Percentiles rank a stretch among this genome's conserved stretches.
These are phyloP conservation scores for Rhizomucor miehei DNA, from an alignment of 371 early-diverging fungal species.

Conservation along the genomic window DNA sequence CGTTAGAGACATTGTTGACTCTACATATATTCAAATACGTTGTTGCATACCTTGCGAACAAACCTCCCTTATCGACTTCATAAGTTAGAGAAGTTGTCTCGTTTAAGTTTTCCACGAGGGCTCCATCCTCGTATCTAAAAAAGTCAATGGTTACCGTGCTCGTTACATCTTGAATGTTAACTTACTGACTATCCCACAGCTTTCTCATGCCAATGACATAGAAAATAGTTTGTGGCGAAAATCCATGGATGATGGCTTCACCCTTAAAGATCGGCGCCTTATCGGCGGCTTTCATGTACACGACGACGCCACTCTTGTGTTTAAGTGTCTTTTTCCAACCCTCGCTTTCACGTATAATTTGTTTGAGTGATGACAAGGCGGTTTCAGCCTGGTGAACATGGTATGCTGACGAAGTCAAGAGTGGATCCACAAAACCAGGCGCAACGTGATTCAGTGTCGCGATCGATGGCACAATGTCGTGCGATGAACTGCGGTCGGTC, in stretches of 20 bases:
- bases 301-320: constrained; percentile 62
- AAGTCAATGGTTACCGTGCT: constrained; percentile 48
- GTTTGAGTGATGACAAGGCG: constrained; percentile 32
- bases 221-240: constrained; percentile 64
- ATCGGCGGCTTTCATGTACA: constrained; percentile 50
- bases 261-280: constrained; percentile 64
- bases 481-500: too few relatives aligned
- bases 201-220: constrained; percentile 66
- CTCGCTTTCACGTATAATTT: constrained; percentile 18
- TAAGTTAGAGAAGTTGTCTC: constrained; percentile 41
- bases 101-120: constrained; percentile 53
- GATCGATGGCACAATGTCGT: constrained; percentile 5
- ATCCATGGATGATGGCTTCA: constrained; percentile 61
- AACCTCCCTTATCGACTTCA: constrained; percentile 45
- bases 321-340: constrained; percentile 70
- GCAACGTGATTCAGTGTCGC: constrained; percentile 9
- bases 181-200: constrained; percentile 61
- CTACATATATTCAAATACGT: background rate
- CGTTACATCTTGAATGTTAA: constrained; percentile 22
- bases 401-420: constrained; percentile 31
- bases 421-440: constrained; percentile 28
- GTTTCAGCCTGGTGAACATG: constrained; percentile 46
- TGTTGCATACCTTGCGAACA: constrained; percentile 31
- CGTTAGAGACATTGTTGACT: too few relatives aligned
- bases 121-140: constrained; percentile 53